Base-by-base conservation (phyloP, 208 protist genomes). In the Wallacemonas sp. region DNA sequence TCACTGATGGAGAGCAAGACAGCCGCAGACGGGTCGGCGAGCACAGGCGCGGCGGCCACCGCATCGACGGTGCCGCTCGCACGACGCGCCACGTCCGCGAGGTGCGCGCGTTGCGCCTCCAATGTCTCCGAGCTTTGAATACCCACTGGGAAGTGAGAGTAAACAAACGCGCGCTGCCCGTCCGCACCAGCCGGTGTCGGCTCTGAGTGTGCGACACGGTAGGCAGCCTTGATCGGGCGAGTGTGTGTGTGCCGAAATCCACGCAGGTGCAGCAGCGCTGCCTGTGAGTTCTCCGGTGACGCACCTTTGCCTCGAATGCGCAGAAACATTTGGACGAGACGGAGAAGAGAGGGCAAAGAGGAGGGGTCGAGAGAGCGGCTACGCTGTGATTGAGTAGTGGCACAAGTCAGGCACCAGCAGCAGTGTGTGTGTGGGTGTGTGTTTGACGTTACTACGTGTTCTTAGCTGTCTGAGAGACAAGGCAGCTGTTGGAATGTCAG, bases 231-330 rank as follows among this genome's bases (percentile, higher is more conserved):
- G 26, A 34, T 17, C 10, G 38, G n/a, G 19, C 34, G 59, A 13
- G 71, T 80, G 79, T 88, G 73, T 13, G 76, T 81, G 59, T 77
- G 71, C 15, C 85, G 76, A 63, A 92, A 92, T n/a, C 83, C 89
- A 34, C 89, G 82, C 22, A 91, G 60, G 60, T 91, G 76, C 72
- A 94, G 78, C 12, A 87, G 44, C 0, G 71, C 68, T 12, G 89
- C 89, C 78, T 94, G 89, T 10, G 85, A 92, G 73, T 94, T 94
- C 70, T 94, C 85, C 1, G 89, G 79, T 42, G 74, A 89, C 13
- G 83, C 83, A 3, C 89, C 89, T 33, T 83, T 80, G 21, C 89
- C 85, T 48, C 89, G 85, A 46, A 92, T 83, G 59, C 89, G 89
- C 9, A 94, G 62, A 57, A 92, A 79, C 89, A 94, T 94, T 19